Base-by-base conservation (phyloP, 2,329 filamentous ascomycete species). In the Geosmithia flava region DNA sequence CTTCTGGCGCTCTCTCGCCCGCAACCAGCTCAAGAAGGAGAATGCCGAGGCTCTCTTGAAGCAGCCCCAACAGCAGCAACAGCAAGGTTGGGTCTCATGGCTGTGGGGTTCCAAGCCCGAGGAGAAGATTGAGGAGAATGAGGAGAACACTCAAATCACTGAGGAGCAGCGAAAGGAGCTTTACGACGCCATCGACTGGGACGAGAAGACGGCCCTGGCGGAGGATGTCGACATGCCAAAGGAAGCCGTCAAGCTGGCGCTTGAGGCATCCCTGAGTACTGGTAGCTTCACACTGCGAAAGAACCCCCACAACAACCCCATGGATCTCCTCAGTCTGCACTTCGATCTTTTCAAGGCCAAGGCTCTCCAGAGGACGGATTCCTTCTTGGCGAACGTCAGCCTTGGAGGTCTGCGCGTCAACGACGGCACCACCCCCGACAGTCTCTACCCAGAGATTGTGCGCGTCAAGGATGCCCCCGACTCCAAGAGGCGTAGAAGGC, bases 131-230 rank as follows among this genome's bases (percentile, higher is more conserved):
- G 74, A 85, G 43, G 74, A 70, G 44, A 68, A 67, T 45, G 66
- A 81, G 3, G 85, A 94, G 55, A 85, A 90, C 52, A 87, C 83
- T 0, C 80, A 88, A 51, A 95, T 98, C 75, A 94, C 87, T 0
- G 93, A 98, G 52, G 83, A 97, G 64, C 90, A 99, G 62, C 83
- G 91, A 42, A 89, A 97, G 62, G 91, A 98, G 65, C 76, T 99
- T 10, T 98, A 97, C 63, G 85, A 94, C 56, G 94, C 88, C 46
- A 99, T 99, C 57, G 93, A 97, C 58, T 99, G 91, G 83, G 87
- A 98, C 53, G 93, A 99, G 65, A 97, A 96, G 70, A 83, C 90
- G 51, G 87, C 85, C 2, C 75, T 98, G 40, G 76, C 88, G 0
- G 89, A 95, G 55, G 83, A 85, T 42, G 83, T 99, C 3, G 93